Percentiles rank a stretch among this genome's conserved stretches.
phyloP scores from a whole-genome alignment of 129 eudicot genomes.

The Kitagawia praeruptora region DNA sequence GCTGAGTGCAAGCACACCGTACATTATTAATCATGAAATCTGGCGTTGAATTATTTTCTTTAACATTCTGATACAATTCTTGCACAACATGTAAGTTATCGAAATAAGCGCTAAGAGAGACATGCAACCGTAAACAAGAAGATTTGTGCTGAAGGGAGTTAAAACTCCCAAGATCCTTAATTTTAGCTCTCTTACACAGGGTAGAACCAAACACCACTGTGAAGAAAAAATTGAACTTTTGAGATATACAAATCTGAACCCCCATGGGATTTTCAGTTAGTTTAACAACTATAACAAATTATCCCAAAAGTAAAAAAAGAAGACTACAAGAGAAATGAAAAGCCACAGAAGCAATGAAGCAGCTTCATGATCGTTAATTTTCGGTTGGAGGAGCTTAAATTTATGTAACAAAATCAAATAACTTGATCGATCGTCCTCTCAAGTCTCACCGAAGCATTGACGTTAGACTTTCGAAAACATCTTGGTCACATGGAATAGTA shows the following conservation, averaged over 20 bases:
- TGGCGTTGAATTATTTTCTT: neutral
- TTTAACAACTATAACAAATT: constrained; percentile 7
- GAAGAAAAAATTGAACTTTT: constrained; percentile 34
- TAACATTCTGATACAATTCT: neutral
- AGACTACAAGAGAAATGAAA: neutral
- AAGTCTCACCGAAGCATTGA: constrained; percentile 38
- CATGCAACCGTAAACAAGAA: neutral
- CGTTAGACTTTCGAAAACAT: constrained; percentile 49
- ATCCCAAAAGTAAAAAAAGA: constrained; percentile 19
- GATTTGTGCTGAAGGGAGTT: neutral
- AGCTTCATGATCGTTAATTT: constrained; percentile 15
- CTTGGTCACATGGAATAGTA: constrained; percentile 73
- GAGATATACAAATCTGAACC: constrained; percentile 23
- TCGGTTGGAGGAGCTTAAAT: neutral
- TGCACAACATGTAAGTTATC: neutral
- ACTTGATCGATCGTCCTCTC: neutral
- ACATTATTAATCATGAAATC: neutral
- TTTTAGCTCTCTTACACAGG: constrained; percentile 27
- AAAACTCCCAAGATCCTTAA: constrained; percentile 13
- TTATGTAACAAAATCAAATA: neutral
- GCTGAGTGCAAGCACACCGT: neutral
- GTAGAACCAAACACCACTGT: constrained; percentile 35
- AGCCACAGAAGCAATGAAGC: constrained; percentile 9
- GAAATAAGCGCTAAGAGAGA: neutral
- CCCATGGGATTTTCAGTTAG: constrained; percentile 19